Evolutionary conservation across 345 rosid genomes (phyloP), one percentile per base, ranked within the genome.

Genomic region (Pugionium cornutum): DNA sequence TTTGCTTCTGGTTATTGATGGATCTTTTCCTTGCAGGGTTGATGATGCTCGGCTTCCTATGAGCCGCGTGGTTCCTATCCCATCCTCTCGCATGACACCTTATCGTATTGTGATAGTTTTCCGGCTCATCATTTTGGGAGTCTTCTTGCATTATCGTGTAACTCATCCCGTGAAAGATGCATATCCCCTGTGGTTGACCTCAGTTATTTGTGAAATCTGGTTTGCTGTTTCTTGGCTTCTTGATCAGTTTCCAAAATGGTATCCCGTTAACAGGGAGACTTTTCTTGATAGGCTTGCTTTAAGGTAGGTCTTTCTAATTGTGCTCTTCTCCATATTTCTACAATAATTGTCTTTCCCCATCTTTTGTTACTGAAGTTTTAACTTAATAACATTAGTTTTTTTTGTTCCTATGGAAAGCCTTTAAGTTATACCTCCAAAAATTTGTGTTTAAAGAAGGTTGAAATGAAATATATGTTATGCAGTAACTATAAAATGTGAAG

Each of bases 181-280:
- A 33, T 92, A 92, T 42, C 85, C 89, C 1, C 42, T 92, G 75
- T 92, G 98, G 98, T 54, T 92, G 32, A 87, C 85, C 58, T 92
- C 98, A 4, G 95, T 92, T 75, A 92, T 92, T 53, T 92, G 98
- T 75, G 98, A 92, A 91, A 81, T 92, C 67, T 92, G 96, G 98
- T 92, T 92, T 83, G 98, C 98, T 55, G 77, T 89, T 76, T 92
- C 96, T 44, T 92, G 98, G 98, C 91, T 92, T 74, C 82, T 92
- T 65, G 98, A 92, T 82, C 98, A 92, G 82, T 92, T 92, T 72
- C 98, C 98, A 51, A 92, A 92, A 73, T 92, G 98, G 98, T 83
- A 11, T 46, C 98, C 98, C 29, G 70, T 89, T 73, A 92, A 89
- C 73, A 91, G 98, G 1, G 98, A 92, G 79, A 92, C 98, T 27